Percentiles rank a stretch among this genome's conserved stretches.
phyloP scores from a whole-genome alignment of 225 moss, liverwort and hornwort species.

The Polytrichum formosum region DNA sequence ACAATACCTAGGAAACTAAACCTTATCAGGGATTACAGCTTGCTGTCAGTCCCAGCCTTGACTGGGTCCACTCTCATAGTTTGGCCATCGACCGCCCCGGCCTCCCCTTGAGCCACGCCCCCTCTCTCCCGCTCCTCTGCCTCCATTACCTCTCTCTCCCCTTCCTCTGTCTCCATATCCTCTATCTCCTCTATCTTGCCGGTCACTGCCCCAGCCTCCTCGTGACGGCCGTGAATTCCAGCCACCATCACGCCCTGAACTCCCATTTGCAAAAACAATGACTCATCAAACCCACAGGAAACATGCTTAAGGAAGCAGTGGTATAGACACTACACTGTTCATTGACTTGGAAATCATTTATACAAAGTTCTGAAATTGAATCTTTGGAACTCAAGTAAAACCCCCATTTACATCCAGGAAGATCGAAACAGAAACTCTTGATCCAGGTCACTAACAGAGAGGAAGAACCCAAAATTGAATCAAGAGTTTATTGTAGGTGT shows the following conservation, averaged over 20 bases:
- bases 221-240: conserved; percentile 3
- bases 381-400: no score
- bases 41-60: conserved; percentile 6
- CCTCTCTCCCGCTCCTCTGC: not conserved
- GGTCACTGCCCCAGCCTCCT: conserved; percentile 2
- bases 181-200: conserved; percentile 1
- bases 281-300: conserved; percentile 1
- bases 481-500: not conserved
- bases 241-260: conserved; percentile 1
- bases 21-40: not conserved
- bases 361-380: no score
- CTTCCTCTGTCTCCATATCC: not conserved
- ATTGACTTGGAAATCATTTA: no score
- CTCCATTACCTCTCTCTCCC: conserved; percentile 1
- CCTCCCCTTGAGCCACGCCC: not conserved
- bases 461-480: no score
- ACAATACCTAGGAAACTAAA: no score
- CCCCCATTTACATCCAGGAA: no score
- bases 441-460: no score
- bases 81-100: not conserved
- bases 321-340: no score
- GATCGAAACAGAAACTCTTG: no score
- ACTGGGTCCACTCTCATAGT: not conserved
- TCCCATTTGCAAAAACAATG: not conserved
- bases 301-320: not conserved